phyloP scores from a whole-genome alignment of 345 rosid genomes.

The Linum trigynum region DNA sequence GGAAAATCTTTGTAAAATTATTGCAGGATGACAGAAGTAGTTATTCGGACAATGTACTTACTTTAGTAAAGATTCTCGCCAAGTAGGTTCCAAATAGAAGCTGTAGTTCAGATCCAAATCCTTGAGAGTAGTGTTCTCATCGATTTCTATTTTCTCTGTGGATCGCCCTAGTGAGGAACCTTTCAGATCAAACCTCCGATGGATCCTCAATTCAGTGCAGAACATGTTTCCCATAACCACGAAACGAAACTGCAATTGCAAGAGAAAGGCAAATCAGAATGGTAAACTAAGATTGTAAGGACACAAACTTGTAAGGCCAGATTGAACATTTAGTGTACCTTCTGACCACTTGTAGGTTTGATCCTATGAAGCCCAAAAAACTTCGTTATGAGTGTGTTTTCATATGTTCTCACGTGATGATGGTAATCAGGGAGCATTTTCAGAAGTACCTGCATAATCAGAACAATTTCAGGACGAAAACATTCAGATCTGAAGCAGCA shows the following conservation, averaged over 20 bases:
- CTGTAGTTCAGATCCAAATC: conserved; percentile 81
- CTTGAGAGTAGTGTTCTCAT: conserved; percentile 88
- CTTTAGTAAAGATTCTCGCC: conserved; percentile 81
- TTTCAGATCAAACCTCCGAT: conserved; percentile 89
- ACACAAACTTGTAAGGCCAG: too few relatives aligned
- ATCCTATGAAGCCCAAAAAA: conserved; percentile 99
- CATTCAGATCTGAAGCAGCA: too few relatives aligned
- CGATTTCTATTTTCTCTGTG: conserved; percentile 80
- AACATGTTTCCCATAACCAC: conserved; percentile 99
- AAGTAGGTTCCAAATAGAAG: conserved; percentile 87
- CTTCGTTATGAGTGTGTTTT: conserved; percentile 90
- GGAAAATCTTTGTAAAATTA: too few relatives aligned
- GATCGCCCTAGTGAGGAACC: conserved; percentile 96
- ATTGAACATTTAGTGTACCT: conserved; percentile 34
- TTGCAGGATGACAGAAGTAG: too few relatives aligned
- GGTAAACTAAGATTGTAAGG: too few relatives aligned
- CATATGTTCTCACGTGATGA: conserved; percentile 79
- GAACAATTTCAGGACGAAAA: neutral
- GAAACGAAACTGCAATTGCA: conserved; percentile 71
- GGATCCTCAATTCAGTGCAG: conserved; percentile 94
- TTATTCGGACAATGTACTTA: conserved; percentile 18
- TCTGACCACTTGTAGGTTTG: conserved; percentile 96
- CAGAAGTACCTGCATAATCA: conserved; percentile 63
- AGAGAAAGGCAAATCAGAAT: conserved; percentile 11
- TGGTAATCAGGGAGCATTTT: conserved; percentile 97